A percentile compares a stretch with the other conserved stretches of the same genome.
Evolutionary conservation across 768 basidiomycete genomes (phyloP).

Genomic region (Pleurotus giganteus): DNA sequence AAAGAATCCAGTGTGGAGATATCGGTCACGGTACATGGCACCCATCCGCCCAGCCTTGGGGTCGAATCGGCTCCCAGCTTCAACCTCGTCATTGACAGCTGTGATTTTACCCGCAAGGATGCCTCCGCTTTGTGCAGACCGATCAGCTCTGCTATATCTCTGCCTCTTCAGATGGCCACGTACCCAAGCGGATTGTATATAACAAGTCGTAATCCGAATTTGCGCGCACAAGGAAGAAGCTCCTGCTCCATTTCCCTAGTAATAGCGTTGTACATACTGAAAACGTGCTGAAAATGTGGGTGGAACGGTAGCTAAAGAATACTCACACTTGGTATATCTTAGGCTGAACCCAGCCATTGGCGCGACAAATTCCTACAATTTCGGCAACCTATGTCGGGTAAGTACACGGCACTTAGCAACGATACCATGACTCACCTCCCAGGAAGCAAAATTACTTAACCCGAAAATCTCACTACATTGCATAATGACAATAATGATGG

Average conservation of each 20-base stretch:
- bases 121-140: slow-evolving; percentile 33
- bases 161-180: background rate
- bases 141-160: background rate
- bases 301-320: background rate
- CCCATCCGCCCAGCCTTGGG: slow-evolving; percentile 30
- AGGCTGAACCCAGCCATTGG: slow-evolving; percentile 39
- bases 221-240: slow-evolving; percentile 47
- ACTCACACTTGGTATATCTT: slow-evolving; percentile 37
- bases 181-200: slow-evolving; percentile 41
- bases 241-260: slow-evolving; percentile 19
- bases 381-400: slow-evolving; percentile 36
- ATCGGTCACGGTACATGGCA: slow-evolving; percentile 43
- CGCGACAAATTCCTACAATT: slow-evolving; percentile 42
- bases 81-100: slow-evolving; percentile 28
- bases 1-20: slow-evolving; percentile 40
- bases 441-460: slow-evolving; percentile 44
- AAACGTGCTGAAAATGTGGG: background rate
- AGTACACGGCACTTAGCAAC: background rate
- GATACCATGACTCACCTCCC: slow-evolving; percentile 31
- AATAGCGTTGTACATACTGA: slow-evolving; percentile 18
- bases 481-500: background rate
- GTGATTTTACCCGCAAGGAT: slow-evolving; percentile 45
- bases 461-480: slow-evolving; percentile 42
- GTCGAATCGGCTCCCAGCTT: slow-evolving; percentile 40
- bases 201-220: slow-evolving; percentile 39